phyloP scores from a whole-genome alignment of 805 yeast species.

The Scheffersomyces amazonensis region DNA sequence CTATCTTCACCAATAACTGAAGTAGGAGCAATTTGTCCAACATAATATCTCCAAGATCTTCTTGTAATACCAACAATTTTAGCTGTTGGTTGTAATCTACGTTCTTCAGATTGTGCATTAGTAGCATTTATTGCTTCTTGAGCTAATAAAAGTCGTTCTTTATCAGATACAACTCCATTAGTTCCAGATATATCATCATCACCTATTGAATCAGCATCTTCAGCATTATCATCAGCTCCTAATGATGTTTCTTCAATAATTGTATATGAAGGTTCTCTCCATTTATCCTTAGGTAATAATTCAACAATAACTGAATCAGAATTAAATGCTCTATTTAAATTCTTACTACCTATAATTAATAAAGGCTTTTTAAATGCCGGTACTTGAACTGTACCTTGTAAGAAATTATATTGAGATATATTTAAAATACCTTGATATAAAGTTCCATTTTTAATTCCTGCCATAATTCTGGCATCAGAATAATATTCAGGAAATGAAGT shows the following conservation, averaged over 20 bases:
- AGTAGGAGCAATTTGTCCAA: conserved; percentile 84
- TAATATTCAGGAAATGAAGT: conserved; percentile 74
- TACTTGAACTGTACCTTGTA: conserved; percentile 80
- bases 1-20: conserved; percentile 55
- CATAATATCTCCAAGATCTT: conserved; percentile 95
- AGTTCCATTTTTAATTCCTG: conserved; percentile 85
- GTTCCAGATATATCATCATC: conserved; percentile 7
- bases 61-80: conserved; percentile 82
- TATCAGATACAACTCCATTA: conserved; percentile 54
- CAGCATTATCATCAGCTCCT: conserved; percentile 60
- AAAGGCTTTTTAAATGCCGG: conserved; percentile 78
- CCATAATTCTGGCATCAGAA: conserved; percentile 77
- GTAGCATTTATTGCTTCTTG: conserved; percentile 73
- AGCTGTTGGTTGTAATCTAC: conserved; percentile 84
- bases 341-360: conserved; percentile 76
- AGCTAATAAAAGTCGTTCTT: conserved; percentile 68
- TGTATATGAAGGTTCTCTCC: conserved; percentile 83
- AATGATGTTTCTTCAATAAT: conserved; percentile 73
- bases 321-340: conserved; percentile 85
- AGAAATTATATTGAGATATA: conserved; percentile 80
- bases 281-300: conserved; percentile 75
- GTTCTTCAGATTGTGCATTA: conserved; percentile 38
- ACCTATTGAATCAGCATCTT: conserved; percentile 38
- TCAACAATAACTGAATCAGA: conserved; percentile 93
- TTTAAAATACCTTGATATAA: conserved; percentile 81